Evolutionary conservation across 352 stramenopile species (phyloP).

Genomic region (Pythium oligandrum): DNA sequence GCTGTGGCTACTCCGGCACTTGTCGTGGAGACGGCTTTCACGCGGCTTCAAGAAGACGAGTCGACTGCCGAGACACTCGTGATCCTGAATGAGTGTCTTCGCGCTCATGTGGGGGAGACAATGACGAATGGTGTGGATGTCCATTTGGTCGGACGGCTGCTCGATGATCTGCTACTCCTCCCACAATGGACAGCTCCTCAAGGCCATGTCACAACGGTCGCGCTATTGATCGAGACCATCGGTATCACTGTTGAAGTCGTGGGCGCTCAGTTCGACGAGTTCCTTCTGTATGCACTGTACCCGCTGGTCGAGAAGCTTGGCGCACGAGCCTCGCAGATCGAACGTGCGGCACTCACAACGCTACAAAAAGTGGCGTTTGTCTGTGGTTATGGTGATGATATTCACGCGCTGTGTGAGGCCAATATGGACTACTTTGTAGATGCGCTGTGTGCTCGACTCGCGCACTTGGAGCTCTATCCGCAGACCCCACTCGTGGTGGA

Average conservation of each 20-base stretch:
- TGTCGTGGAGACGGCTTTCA: constrained; percentile 66
- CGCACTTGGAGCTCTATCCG: constrained; percentile 64
- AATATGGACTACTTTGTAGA: constrained; percentile 90
- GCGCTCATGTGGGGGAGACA: constrained; percentile 15
- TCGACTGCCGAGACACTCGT: constrained; percentile 35
- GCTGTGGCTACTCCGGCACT: constrained; percentile 40
- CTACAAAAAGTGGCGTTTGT: constrained; percentile 63
- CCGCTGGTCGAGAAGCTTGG: constrained; percentile 83
- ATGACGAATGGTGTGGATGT: constrained; percentile 28
- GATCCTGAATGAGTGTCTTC: constrained; percentile 62
- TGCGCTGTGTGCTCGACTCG: constrained; percentile 60
- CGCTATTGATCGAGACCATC: constrained; percentile 72
- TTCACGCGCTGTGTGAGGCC: constrained; percentile 61
- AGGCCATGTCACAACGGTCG: constrained; percentile 8
- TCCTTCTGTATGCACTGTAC: constrained; percentile 73
- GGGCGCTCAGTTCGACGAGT: constrained; percentile 39
- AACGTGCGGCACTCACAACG: constrained; percentile 63
- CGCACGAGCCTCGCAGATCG: constrained; percentile 47
- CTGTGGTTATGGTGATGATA: constrained; percentile 31
- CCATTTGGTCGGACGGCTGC: constrained; percentile 60
- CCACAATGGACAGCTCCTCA: constrained; percentile 34
- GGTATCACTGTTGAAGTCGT: constrained; percentile 69
- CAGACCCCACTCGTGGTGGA: constrained; percentile 76
- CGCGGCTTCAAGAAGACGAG: constrained; percentile 18
- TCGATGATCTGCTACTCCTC: constrained; percentile 67